These are phyloP conservation scores for Magnusiomyces fungicola DNA, from an alignment of 1,139 yeast genomes.

Conservation along the genomic window DNA sequence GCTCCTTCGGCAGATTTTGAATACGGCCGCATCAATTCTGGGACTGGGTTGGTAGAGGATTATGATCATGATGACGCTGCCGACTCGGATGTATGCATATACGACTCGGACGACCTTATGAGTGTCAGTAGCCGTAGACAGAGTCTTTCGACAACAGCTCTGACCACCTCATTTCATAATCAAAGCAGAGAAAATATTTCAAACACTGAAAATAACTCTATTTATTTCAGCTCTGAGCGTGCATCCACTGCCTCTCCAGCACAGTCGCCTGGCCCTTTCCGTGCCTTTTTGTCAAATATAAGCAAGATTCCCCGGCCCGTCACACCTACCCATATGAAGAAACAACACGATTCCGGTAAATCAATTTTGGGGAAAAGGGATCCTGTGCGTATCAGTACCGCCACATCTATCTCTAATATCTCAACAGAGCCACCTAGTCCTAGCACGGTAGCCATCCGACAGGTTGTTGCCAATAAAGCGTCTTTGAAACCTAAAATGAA, in stretches of 20 bases:
- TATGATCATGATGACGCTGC: no score
- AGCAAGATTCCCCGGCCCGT: neutral
- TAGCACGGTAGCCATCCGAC: slow-evolving; percentile 15
- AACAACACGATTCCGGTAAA: no score
- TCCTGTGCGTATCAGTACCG: neutral
- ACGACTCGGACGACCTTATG: slow-evolving; percentile 27
- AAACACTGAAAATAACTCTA: no score
- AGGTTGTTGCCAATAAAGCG: slow-evolving; percentile 18
- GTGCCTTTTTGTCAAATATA: neutral
- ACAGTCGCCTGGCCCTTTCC: neutral
- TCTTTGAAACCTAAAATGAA: slow-evolving; percentile 29
- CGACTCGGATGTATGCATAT: no score
- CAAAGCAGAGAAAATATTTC: no score
- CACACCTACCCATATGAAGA: neutral
- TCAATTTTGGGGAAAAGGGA: no score
- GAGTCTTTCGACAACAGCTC: slow-evolving; percentile 7
- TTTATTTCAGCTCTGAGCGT: no score
- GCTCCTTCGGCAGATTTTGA: no score
- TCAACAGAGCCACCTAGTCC: neutral
- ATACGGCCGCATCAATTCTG: no score
- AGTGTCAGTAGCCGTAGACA: slow-evolving; percentile 22
- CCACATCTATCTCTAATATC: neutral
- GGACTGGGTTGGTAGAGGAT: no score
- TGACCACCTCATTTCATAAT: no score
- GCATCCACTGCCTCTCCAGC: neutral